Conservation (phyloP, 495 filamentous ascomycete genomes). For the Alectoria sarmentosa region DNA sequence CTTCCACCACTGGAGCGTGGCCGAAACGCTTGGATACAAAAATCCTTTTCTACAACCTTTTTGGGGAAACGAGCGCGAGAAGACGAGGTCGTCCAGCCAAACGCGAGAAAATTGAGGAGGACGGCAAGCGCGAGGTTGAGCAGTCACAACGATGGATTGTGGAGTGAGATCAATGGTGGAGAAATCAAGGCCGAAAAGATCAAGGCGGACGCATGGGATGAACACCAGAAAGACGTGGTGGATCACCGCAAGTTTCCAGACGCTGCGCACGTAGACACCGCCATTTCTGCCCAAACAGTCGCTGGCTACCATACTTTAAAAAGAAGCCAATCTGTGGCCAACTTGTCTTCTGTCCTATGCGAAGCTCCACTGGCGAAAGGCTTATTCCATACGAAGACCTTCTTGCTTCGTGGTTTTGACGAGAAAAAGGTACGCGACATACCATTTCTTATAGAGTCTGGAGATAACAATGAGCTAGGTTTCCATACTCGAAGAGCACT, state of each 20-base stretch:
- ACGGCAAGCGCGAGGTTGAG: conserved; percentile 71
- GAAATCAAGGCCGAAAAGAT: conserved; percentile 31
- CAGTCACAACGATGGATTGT: conserved; percentile 73
- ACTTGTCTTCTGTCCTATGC: neutral
- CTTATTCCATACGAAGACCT: conserved; percentile 49
- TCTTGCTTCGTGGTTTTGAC: conserved; percentile 62
- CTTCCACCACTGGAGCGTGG: conserved; percentile 65
- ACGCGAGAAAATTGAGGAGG: conserved; percentile 62
- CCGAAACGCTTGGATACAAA: conserved; percentile 62
- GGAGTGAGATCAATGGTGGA: conserved; percentile 75
- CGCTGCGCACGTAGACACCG: neutral
- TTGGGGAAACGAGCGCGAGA: conserved; percentile 43
- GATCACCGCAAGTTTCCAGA: neutral
- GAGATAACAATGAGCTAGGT: conserved; percentile 28
- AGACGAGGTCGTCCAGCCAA: conserved; percentile 17
- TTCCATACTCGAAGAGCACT: conserved; percentile 42
- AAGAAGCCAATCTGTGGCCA: conserved; percentile 1
- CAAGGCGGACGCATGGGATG: conserved; percentile 20
- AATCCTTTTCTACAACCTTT: conserved; percentile 27
- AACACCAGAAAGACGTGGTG: conserved; percentile 12
- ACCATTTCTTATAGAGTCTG: neutral
- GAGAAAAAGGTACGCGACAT: conserved; percentile 39
- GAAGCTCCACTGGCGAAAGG: conserved; percentile 26
- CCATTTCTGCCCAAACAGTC: neutral
- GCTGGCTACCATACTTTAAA: neutral